phyloP scores from a whole-genome alignment of 768 basidiomycete genomes.

The Lactarius quietus region DNA sequence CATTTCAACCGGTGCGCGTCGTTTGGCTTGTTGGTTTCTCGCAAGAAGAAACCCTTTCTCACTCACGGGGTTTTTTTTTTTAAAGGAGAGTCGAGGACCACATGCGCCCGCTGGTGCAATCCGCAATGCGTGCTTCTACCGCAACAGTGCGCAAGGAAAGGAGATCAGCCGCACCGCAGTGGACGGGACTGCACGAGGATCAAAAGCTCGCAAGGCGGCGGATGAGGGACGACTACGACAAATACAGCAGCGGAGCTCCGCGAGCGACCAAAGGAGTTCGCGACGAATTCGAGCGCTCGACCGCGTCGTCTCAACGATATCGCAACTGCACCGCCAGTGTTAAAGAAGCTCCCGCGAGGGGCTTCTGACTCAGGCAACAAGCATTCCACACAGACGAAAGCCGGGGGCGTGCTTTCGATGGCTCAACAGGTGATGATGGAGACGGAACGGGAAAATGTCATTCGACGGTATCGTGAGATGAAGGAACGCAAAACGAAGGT shows the following conservation, averaged over 20 bases:
- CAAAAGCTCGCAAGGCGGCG: background rate
- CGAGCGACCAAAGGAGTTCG: slow-evolving; percentile 45
- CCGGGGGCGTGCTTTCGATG: slow-evolving; percentile 56
- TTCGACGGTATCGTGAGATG: slow-evolving; percentile 63
- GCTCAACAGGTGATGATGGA: slow-evolving; percentile 77
- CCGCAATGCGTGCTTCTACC: slow-evolving; percentile 57
- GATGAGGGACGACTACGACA: background rate
- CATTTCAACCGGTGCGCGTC: slow-evolving; percentile 67
- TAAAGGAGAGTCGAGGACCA: slow-evolving; percentile 68
- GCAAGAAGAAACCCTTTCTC: background rate
- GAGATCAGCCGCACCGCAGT: slow-evolving; percentile 32
- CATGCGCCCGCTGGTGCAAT: slow-evolving; percentile 60
- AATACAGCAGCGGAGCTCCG: background rate
- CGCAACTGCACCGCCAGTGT: slow-evolving; percentile 60
- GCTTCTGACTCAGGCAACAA: slow-evolving; percentile 25
- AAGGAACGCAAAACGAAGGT: slow-evolving; percentile 44
- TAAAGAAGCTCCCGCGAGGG: slow-evolving; percentile 54
- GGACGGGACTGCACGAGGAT: slow-evolving; percentile 27
- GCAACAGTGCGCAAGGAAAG: slow-evolving; percentile 44
- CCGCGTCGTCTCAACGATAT: slow-evolving; percentile 71
- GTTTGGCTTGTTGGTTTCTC: background rate
- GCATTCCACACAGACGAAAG: slow-evolving; percentile 10
- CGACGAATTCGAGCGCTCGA: slow-evolving; percentile 45
- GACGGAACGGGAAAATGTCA: slow-evolving; percentile 64
- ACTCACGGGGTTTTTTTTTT: background rate